Evolutionary conservation across 176 grass and related monocot genomes (phyloP), one percentile per base, ranked within the genome.

Genomic region (Musa schizocarpa): DNA sequence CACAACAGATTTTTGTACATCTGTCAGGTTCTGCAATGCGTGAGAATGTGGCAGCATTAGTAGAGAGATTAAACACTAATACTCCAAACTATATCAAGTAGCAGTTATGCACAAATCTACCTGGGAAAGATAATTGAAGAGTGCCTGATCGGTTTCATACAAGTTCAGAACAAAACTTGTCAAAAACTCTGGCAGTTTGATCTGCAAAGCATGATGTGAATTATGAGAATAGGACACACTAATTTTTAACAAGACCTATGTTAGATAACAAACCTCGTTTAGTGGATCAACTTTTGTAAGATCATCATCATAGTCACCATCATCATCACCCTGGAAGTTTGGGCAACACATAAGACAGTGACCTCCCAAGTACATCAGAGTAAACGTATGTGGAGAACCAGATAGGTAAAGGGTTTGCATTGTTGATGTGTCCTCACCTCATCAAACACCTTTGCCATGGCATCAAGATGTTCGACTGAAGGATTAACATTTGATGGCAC

Each of bases 61-160:
- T 10, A 22, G 16, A 20, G 13, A 61, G 16, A 61, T n/a, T 61
- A 61, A n/a, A n/a, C 57, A 5, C 57, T 4, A 12, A 0, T 19
- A 19, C 50, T 50, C 19, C 19, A 70, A 69, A 50, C 19, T 2
- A 4, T 16, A 52, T 50, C 2, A 69, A 49, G 5, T 8, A 27
- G 21, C 6, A 59, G 16, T 19, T 19, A 43, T 64, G 27, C 6
- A 13, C 1, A 50, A 7, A 63, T 63, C 66, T 81, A 98, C 95
- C 95, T 93, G 95, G 69, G 83, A 87, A 81, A 98, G 78, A 81
- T 86, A 89, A 70, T 89, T 86, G 70, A 93, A 93, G 73, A 93
- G 80, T 29, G 82, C 68, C 14, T 76, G 71, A 72, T 98, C 86
- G 25, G 65, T 87, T 48, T 74, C 84, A 71, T 79, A 87, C 53